Evolutionary conservation across 2,329 filamentous ascomycete species (phyloP).

Genomic region (Fusarium tjaetaba): DNA sequence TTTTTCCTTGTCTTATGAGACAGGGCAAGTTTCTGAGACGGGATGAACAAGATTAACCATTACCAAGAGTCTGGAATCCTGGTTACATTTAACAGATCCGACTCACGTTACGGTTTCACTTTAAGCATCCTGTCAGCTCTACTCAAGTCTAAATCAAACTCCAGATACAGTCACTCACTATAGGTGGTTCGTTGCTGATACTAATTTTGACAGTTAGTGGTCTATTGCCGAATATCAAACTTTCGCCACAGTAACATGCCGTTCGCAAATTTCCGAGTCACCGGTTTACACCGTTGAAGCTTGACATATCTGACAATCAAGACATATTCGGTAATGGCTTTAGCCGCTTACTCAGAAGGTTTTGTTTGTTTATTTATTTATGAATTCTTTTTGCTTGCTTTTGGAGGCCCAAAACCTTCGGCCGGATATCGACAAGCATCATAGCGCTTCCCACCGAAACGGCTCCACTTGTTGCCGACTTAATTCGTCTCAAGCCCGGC

Average conservation of each 20-base stretch:
- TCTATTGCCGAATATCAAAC: background rate
- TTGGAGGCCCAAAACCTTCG: conserved; percentile 5
- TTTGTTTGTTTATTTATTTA: conserved; percentile 19
- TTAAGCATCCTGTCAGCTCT: background rate
- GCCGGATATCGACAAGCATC: conserved; percentile 6
- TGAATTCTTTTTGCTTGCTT: conserved; percentile 1
- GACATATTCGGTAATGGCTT: background rate
- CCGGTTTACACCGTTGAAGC: background rate
- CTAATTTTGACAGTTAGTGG: background rate
- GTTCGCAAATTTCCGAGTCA: conserved; percentile 7
- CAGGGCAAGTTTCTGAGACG: conserved; percentile 17
- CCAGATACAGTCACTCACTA: background rate
- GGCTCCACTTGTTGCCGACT: conserved; percentile 33
- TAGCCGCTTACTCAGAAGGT: background rate
- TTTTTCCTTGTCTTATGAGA: conserved; percentile 4
- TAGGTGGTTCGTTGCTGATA: background rate
- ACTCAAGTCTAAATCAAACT: background rate
- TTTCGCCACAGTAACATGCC: background rate
- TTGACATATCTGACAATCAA: background rate
- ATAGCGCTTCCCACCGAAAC: conserved; percentile 25
- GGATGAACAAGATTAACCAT: conserved; percentile 9
- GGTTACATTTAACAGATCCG: conserved; percentile 6
- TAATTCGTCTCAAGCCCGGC: conserved; percentile 32
- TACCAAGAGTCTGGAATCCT: conserved; percentile 7
- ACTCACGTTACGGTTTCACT: conserved; percentile 16